phyloP scores from a whole-genome alignment of 2,329 filamentous ascomycete genomes.

The Chaetomiaceae sp. region DNA sequence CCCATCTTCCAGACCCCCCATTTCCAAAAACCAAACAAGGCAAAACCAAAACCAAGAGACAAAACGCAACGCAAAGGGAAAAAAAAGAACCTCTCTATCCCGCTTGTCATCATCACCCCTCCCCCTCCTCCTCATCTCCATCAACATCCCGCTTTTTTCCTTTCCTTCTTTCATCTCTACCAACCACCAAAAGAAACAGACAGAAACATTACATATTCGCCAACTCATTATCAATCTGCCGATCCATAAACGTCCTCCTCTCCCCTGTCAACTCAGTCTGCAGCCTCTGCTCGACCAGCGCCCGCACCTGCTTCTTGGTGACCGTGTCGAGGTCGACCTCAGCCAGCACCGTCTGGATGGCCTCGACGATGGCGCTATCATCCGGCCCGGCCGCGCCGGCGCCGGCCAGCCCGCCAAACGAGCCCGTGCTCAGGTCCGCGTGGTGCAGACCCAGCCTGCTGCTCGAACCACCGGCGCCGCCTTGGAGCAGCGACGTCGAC shows the following conservation, averaged over 20 bases:
- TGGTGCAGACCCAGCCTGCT: conserved; percentile 38
- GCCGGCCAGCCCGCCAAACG: conserved; percentile 53
- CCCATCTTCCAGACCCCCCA: too few species aligned
- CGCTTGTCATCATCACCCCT: too few species aligned
- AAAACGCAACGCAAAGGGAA: too few species aligned
- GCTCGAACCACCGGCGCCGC: conserved; percentile 27
- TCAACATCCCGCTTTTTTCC: too few species aligned
- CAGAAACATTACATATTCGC: conserved; percentile 69
- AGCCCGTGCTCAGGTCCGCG: conserved; percentile 39
- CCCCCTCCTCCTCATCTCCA: too few species aligned
- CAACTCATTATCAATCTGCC: conserved; percentile 87
- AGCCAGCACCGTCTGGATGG: conserved; percentile 73
- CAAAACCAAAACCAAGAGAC: too few species aligned
- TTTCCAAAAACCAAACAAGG: too few species aligned
- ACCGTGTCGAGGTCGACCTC: conserved; percentile 96
- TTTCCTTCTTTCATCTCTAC: too few species aligned
- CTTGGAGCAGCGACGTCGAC: conserved; percentile 37
- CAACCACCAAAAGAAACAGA: not conserved
- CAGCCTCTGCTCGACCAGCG: conserved; percentile 85
- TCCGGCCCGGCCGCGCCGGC: conserved; percentile 43
- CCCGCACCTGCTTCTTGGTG: conserved; percentile 94
- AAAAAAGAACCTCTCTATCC: too few species aligned
- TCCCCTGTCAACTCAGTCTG: conserved; percentile 86
- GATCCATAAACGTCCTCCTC: conserved; percentile 82
- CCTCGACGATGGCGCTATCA: conserved; percentile 75